These are phyloP conservation scores for Juglanconis oblonga DNA, from an alignment of 2,329 filamentous ascomycete species.

Conservation along the genomic window DNA sequence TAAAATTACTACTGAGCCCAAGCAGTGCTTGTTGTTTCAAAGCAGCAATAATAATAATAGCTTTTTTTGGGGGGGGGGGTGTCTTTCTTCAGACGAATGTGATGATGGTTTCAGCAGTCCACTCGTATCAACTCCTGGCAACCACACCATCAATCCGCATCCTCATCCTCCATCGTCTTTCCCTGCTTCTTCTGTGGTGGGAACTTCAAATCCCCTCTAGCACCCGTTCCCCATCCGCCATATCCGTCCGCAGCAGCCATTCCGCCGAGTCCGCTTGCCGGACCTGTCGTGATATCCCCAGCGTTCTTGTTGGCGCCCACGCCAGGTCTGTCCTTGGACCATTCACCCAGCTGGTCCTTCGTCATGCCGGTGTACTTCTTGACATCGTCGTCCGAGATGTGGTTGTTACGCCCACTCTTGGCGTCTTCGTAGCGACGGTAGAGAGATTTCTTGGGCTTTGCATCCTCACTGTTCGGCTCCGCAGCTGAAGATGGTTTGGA, in stretches of 20 bases:
- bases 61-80: no score
- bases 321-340: slow-evolving; percentile 6
- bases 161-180: neutral
- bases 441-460: slow-evolving; percentile 16
- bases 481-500: neutral
- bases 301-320: slow-evolving; percentile 16
- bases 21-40: no score
- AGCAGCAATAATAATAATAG: no score
- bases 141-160: no score
- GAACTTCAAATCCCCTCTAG: neutral
- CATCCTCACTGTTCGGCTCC: neutral
- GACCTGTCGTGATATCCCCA: slow-evolving; percentile 12
- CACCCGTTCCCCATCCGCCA: slow-evolving; percentile 15
- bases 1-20: no score
- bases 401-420: slow-evolving; percentile 21
- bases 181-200: slow-evolving; percentile 1
- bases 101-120: no score
- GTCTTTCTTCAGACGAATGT: no score
- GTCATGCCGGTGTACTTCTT: slow-evolving; percentile 18
- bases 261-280: slow-evolving; percentile 11
- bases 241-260: slow-evolving; percentile 11
- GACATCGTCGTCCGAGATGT: slow-evolving; percentile 21
- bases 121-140: no score
- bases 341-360: slow-evolving; percentile 7
- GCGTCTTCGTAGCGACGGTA: slow-evolving; percentile 24